phyloP scores from a whole-genome alignment of 805 yeast species.

The Sugiyamaella valdiviana region DNA sequence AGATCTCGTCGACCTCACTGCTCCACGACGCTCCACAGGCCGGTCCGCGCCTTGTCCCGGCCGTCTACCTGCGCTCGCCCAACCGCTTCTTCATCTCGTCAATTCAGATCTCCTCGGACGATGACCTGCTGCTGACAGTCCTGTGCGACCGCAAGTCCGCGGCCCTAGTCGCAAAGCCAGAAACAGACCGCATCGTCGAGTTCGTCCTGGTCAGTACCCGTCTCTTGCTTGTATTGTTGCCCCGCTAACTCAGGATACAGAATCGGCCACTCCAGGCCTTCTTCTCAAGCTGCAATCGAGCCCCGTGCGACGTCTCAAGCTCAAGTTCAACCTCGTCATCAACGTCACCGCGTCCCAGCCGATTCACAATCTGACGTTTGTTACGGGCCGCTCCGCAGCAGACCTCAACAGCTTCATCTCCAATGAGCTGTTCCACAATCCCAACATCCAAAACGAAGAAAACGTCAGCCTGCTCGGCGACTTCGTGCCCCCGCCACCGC shows the following conservation, averaged over 20 bases:
- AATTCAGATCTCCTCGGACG: slow-evolving; percentile 2
- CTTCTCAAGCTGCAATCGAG: slow-evolving; percentile 18
- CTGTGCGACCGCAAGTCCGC: slow-evolving; percentile 7
- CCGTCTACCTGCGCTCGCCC: background rate
- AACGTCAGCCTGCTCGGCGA: slow-evolving; percentile 36
- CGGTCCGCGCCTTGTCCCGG: background rate
- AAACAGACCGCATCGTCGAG: background rate
- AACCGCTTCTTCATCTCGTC: slow-evolving; percentile 3
- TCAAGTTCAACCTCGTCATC: slow-evolving; percentile 15
- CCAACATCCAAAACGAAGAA: slow-evolving; percentile 34
- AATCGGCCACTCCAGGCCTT: background rate
- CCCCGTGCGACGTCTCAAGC: slow-evolving; percentile 9
- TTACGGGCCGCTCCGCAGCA: slow-evolving; percentile 25
- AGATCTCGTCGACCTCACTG: slow-evolving; percentile 1
- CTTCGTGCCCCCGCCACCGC: slow-evolving; percentile 8
- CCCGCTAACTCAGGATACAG: slow-evolving; percentile 15
- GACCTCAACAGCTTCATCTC: slow-evolving; percentile 29
- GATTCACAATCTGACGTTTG: slow-evolving; percentile 30
- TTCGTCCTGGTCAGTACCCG: background rate
- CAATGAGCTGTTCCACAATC: slow-evolving; percentile 32
- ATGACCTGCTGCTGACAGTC: slow-evolving; percentile 1
- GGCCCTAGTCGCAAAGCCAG: background rate
- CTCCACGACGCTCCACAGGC: slow-evolving; percentile 2
- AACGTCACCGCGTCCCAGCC: slow-evolving; percentile 7
- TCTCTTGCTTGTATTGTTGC: too few relatives aligned